These are phyloP conservation scores for Auricularia heimuer DNA, from an alignment of 768 basidiomycete species.

Conservation along the genomic window DNA sequence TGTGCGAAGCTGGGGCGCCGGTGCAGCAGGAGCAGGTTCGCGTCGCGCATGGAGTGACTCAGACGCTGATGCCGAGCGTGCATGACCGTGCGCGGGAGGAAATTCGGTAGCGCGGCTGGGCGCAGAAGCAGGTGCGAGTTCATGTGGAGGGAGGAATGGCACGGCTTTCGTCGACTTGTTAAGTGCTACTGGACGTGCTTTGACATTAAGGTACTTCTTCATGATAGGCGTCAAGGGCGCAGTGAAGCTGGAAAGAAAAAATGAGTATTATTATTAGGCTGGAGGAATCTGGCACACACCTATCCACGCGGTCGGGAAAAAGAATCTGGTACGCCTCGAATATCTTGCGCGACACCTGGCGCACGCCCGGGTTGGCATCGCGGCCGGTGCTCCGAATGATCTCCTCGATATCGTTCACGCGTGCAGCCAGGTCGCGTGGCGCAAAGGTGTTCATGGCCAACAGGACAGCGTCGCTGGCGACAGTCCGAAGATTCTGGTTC, in stretches of 20 bases:
- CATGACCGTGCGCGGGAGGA: not conserved
- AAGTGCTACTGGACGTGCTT: constrained; percentile 1
- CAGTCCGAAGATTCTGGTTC: constrained; percentile 49
- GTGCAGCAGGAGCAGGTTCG: not conserved
- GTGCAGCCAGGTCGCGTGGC: constrained; percentile 70
- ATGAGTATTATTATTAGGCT: constrained; percentile 4
- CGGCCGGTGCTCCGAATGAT: constrained; percentile 57
- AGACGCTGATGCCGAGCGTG: not conserved
- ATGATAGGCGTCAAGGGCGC: constrained; percentile 65
- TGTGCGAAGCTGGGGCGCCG: not conserved
- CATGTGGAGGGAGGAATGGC: not conserved
- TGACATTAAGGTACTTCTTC: constrained; percentile 63
- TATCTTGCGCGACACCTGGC: constrained; percentile 56
- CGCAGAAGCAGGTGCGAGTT: not conserved
- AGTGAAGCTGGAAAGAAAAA: constrained; percentile 43
- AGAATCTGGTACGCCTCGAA: constrained; percentile 69
- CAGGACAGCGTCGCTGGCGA: constrained; percentile 55
- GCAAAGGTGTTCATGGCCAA: constrained; percentile 65
- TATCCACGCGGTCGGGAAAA: constrained; percentile 56
- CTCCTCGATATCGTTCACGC: constrained; percentile 58
- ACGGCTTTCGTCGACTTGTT: not conserved
- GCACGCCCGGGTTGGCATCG: constrained; percentile 68
- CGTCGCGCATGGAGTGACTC: not conserved
- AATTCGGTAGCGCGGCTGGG: not conserved
- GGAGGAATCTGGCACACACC: constrained; percentile 31